A percentile compares a stretch with the other conserved stretches of the same genome.
phyloP scores from a whole-genome alignment of 176 grass and related monocot genomes.

The Bothriochloa decipiens region DNA sequence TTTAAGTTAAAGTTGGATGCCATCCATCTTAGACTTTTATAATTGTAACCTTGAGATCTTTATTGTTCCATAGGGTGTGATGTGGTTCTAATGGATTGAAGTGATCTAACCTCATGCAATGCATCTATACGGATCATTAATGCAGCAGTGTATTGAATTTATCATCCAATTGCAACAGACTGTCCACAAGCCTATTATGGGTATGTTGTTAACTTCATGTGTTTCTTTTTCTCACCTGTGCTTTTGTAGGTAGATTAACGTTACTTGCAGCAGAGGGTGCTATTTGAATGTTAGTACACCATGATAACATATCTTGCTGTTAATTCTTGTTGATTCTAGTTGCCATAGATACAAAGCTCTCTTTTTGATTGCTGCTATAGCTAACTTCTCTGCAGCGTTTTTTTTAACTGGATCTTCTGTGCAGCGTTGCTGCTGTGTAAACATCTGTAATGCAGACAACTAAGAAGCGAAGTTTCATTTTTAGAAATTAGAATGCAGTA shows the following conservation, averaged over 20 bases:
- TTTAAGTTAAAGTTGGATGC: neutral
- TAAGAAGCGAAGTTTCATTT: neutral
- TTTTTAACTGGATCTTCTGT: neutral
- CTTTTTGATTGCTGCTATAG: conserved; percentile 7
- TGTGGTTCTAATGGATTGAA: conserved; percentile 3
- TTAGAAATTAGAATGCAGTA: too few species aligned
- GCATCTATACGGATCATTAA: neutral
- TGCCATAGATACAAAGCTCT: neutral
- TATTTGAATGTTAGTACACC: neutral
- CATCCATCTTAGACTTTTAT: neutral
- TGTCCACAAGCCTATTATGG: neutral
- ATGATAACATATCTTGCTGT: conserved; percentile 12
- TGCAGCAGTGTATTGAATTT: neutral
- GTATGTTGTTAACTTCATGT: neutral
- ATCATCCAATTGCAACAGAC: neutral
- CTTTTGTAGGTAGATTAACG: neutral
- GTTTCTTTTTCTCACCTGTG: neutral
- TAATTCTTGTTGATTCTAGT: neutral
- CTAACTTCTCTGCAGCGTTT: neutral
- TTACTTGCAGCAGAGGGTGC: conserved; percentile 4
- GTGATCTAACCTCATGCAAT: neutral
- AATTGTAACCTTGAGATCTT: neutral
- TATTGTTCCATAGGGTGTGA: neutral
- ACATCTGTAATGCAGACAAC: neutral
- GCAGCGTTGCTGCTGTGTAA: neutral